Percentiles rank a stretch among this genome's conserved stretches.
phyloP scores from a whole-genome alignment of 768 basidiomycete genomes.

The Candolleomyces efflorescens region DNA sequence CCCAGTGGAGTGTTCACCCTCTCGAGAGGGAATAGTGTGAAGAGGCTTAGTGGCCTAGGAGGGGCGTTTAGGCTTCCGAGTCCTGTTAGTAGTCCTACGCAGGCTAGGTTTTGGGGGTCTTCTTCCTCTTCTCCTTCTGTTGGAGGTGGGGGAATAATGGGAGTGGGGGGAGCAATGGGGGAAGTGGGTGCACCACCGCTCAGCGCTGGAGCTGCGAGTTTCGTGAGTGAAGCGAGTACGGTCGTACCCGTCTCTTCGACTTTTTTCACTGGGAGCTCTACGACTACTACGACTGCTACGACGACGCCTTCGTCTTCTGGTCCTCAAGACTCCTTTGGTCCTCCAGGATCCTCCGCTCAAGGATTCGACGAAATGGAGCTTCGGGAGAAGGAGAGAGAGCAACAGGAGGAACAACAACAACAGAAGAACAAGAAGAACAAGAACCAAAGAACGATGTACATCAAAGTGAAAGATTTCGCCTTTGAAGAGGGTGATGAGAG shows the following conservation, averaged over 20 bases:
- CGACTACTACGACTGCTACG: too few species aligned
- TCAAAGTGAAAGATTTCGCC: slow-evolving; percentile 43
- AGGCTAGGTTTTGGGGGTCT: background rate
- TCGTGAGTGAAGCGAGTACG: background rate
- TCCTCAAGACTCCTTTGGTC: background rate
- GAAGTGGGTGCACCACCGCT: background rate
- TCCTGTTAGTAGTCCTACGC: slow-evolving; percentile 4
- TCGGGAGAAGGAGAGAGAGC: background rate
- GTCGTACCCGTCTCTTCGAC: too few species aligned
- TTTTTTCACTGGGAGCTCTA: too few species aligned
- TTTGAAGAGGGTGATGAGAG: slow-evolving; percentile 32
- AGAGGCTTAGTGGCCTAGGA: background rate
- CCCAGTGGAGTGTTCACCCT: background rate
- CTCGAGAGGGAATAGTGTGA: background rate
- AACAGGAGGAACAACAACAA: too few species aligned
- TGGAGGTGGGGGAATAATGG: background rate
- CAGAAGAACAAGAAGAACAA: too few species aligned
- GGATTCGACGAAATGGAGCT: too few species aligned
- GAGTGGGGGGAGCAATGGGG: background rate
- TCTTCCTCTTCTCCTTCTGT: background rate
- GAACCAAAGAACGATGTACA: slow-evolving; percentile 10
- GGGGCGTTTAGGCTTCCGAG: background rate
- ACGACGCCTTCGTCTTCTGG: background rate
- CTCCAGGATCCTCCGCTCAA: background rate
- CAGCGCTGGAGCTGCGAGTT: background rate